phyloP scores from a whole-genome alignment of 352 stramenopile genomes.

The Pythium apleroticum region DNA sequence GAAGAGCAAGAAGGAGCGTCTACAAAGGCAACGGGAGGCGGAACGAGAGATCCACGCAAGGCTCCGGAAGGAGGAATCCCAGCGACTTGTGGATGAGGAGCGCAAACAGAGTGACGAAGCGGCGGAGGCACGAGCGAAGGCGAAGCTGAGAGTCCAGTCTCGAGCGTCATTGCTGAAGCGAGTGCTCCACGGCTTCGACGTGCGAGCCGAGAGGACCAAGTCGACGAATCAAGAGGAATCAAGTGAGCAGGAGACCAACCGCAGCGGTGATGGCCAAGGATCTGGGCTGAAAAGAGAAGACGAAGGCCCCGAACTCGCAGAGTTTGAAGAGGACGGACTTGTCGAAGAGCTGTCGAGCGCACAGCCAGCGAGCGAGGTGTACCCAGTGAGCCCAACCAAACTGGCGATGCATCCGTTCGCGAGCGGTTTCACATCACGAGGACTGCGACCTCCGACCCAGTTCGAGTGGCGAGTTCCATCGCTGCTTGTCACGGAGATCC shows the following conservation, averaged over 20 bases:
- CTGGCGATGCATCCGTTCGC: background rate
- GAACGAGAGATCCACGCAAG: slow-evolving; percentile 42
- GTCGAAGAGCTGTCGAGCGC: background rate
- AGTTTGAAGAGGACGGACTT: slow-evolving; percentile 64
- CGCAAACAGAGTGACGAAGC: slow-evolving; percentile 42
- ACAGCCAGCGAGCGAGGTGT: background rate
- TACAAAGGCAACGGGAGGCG: slow-evolving; percentile 47
- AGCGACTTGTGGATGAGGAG: slow-evolving; percentile 51
- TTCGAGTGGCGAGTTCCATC: slow-evolving; percentile 17
- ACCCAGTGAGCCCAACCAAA: background rate
- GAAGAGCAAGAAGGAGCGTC: slow-evolving; percentile 37
- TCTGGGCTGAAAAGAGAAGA: slow-evolving; percentile 14
- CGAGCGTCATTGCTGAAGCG: slow-evolving; percentile 32
- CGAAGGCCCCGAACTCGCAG: slow-evolving; percentile 40
- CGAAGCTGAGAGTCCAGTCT: slow-evolving; percentile 41
- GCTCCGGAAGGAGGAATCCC: slow-evolving; percentile 51
- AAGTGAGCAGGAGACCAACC: background rate
- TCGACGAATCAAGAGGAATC: slow-evolving; percentile 23
- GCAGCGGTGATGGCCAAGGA: background rate
- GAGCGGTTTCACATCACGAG: background rate
- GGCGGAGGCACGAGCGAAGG: slow-evolving; percentile 45
- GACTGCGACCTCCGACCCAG: background rate
- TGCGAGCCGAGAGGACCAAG: slow-evolving; percentile 9
- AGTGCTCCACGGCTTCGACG: slow-evolving; percentile 33
- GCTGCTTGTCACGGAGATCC: slow-evolving; percentile 2